Conservation (phyloP, 1,139 yeast species). For the Yamadazyma spencermartinsiae region DNA sequence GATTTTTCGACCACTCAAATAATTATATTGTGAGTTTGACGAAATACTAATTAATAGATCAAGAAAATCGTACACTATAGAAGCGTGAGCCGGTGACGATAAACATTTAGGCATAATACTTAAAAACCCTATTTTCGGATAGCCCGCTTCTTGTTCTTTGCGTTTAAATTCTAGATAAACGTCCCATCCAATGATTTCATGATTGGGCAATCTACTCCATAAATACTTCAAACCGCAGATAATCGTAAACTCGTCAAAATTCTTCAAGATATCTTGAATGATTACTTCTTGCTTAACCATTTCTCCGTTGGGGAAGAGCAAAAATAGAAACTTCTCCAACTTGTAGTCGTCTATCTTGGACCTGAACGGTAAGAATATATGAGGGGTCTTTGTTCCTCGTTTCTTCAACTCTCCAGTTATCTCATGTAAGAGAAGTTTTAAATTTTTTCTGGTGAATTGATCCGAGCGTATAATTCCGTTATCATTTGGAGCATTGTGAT, state of each 20-base stretch:
- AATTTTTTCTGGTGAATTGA: conserved; percentile 62
- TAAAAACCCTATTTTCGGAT: conserved; percentile 72
- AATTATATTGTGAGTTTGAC: conserved; percentile 78
- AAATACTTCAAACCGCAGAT: conserved; percentile 75
- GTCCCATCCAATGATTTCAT: conserved; percentile 85
- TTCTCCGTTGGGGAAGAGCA: conserved; percentile 56
- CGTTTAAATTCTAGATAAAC: conserved; percentile 70
- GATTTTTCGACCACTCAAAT: conserved; percentile 76
- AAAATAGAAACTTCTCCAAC: conserved; percentile 51
- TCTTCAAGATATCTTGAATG: conserved; percentile 36
- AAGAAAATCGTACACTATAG: conserved; percentile 83
- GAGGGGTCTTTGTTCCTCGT: conserved; percentile 59
- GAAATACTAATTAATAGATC: conserved; percentile 79
- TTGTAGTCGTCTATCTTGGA: conserved; percentile 61
- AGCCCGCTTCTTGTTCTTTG: conserved; percentile 62
- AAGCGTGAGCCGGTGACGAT: conserved; percentile 83
- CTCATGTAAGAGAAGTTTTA: conserved; percentile 62
- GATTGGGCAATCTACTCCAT: conserved; percentile 83
- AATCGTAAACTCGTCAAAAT: conserved; percentile 65
- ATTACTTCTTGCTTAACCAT: conserved; percentile 28
- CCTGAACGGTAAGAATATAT: conserved; percentile 67
- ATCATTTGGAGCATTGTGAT: conserved; percentile 7
- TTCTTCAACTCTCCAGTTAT: conserved; percentile 66
- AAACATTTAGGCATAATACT: conserved; percentile 82
- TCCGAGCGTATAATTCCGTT: conserved; percentile 19